Evolutionary conservation across 2,329 filamentous ascomycete genomes (phyloP).

Genomic region (Aspergillus sp.): DNA sequence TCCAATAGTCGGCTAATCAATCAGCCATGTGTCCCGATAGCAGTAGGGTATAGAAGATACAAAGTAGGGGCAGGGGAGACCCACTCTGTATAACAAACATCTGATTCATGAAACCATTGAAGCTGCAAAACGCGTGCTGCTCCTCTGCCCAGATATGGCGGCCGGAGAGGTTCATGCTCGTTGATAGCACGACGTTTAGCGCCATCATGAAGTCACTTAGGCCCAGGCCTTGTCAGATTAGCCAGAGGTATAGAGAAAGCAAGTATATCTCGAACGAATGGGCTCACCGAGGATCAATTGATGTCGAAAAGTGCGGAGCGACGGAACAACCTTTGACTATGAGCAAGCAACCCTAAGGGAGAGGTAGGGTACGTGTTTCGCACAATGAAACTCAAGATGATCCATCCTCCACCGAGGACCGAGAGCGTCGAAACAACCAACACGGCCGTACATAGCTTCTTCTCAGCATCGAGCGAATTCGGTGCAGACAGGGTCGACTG

Average conservation of each 20-base stretch:
- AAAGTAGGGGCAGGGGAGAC: background rate
- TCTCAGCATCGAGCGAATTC: background rate
- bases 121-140: slow-evolving; percentile 5
- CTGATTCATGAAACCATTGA: slow-evolving; percentile 14
- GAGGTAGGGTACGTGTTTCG: background rate
- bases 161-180: slow-evolving; percentile 10
- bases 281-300: slow-evolving; percentile 12
- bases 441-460: background rate
- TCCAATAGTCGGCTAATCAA: slow-evolving; percentile 14
- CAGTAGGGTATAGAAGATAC: background rate
- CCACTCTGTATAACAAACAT: slow-evolving; percentile 12
- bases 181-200: slow-evolving; percentile 6
- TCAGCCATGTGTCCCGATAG: background rate
- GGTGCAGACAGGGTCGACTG: background rate
- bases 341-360: background rate
- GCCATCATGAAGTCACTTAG: slow-evolving; percentile 12
- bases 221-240: slow-evolving; percentile 1
- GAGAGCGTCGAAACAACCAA: slow-evolving; percentile 7
- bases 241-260: background rate
- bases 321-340: slow-evolving; percentile 8
- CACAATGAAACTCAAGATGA: slow-evolving; percentile 12
- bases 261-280: background rate
- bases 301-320: slow-evolving; percentile 15
- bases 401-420: slow-evolving; percentile 8
- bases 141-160: slow-evolving; percentile 1